Evolutionary conservation across 805 yeast genomes (phyloP).

Genomic region (Sungouiozyma intestinalis): DNA sequence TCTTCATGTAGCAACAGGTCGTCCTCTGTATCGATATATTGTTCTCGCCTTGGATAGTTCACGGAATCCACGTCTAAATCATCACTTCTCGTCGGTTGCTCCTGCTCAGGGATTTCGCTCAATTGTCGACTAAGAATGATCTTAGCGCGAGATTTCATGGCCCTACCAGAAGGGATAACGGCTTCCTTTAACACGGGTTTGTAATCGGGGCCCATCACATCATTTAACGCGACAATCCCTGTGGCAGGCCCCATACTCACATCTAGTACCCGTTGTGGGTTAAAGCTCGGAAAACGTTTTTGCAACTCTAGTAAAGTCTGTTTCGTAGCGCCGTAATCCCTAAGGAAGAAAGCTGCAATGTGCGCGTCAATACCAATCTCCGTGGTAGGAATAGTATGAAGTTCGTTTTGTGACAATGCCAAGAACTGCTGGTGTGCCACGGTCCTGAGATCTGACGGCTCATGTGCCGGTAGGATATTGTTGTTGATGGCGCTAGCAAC

Average conservation of each 20-base stretch:
- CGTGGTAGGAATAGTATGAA: conserved; percentile 40
- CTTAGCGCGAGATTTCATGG: conserved; percentile 76
- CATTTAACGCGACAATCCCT: conserved; percentile 82
- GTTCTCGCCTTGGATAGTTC: neutral
- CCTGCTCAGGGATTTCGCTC: conserved; percentile 33
- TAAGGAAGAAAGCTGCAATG: conserved; percentile 69
- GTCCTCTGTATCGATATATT: too few species aligned
- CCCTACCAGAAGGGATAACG: conserved; percentile 56
- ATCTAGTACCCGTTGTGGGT: conserved; percentile 61
- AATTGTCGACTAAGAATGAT: conserved; percentile 60
- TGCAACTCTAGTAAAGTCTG: conserved; percentile 61
- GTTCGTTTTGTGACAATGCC: conserved; percentile 39
- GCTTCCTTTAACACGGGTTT: conserved; percentile 57
- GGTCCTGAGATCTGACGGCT: conserved; percentile 55
- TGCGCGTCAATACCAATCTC: conserved; percentile 63
- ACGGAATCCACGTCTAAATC: neutral
- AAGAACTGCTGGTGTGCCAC: conserved; percentile 49
- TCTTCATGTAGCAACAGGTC: too few species aligned
- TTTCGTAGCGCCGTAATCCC: conserved; percentile 61
- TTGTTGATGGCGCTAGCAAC: conserved; percentile 52
- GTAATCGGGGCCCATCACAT: conserved; percentile 53
- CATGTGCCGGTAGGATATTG: conserved; percentile 47
- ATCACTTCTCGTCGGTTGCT: conserved; percentile 6
- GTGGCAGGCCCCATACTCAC: conserved; percentile 88
- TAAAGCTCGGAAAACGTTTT: conserved; percentile 41